Percentiles rank a stretch among this genome's conserved stretches.
Conservation (phyloP, 106 monocot species). For the Platanthera zijinensis region DNA sequence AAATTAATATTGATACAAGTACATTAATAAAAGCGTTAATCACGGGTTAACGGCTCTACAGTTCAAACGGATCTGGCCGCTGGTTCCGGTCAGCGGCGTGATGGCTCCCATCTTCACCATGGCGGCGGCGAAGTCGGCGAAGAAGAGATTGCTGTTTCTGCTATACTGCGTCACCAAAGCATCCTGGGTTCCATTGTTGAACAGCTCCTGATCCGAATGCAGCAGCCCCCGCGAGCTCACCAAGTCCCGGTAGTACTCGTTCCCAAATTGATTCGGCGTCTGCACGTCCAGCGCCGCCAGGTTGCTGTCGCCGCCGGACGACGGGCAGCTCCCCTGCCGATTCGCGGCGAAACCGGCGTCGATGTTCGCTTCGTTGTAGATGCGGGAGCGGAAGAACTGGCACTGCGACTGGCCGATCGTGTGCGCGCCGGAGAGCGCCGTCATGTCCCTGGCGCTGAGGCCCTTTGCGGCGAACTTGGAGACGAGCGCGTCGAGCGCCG, state of each 20-base stretch:
- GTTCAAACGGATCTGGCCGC: slow-evolving; percentile 8
- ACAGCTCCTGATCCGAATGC: slow-evolving; percentile 25
- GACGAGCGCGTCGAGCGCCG: slow-evolving; percentile 11
- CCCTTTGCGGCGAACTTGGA: slow-evolving; percentile 18
- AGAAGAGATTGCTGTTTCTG: background rate
- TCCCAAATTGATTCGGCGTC: slow-evolving; percentile 6
- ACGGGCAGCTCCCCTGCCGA: too few species aligned
- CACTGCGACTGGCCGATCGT: slow-evolving; percentile 31
- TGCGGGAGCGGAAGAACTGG: slow-evolving; percentile 13
- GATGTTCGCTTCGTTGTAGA: slow-evolving; percentile 29
- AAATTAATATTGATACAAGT: too few species aligned
- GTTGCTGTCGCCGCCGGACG: too few species aligned
- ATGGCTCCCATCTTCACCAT: slow-evolving; percentile 19
- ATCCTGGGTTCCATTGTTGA: slow-evolving; percentile 17
- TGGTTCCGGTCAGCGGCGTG: slow-evolving; percentile 10
- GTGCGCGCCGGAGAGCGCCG: slow-evolving; percentile 36
- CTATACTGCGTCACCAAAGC: slow-evolving; percentile 3
- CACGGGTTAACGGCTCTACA: background rate
- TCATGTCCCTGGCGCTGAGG: slow-evolving; percentile 26
- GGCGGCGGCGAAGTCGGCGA: background rate
- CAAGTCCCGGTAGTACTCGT: slow-evolving; percentile 16
- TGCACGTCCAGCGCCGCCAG: slow-evolving; percentile 16
- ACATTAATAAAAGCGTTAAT: too few species aligned
- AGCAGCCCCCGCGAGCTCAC: slow-evolving; percentile 7
- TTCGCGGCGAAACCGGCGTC: background rate